Percentiles rank a stretch among this genome's conserved stretches.
Evolutionary conservation across 176 grass and related monocot species (phyloP).

Genomic region (Rhipidocladum racemiflorum): DNA sequence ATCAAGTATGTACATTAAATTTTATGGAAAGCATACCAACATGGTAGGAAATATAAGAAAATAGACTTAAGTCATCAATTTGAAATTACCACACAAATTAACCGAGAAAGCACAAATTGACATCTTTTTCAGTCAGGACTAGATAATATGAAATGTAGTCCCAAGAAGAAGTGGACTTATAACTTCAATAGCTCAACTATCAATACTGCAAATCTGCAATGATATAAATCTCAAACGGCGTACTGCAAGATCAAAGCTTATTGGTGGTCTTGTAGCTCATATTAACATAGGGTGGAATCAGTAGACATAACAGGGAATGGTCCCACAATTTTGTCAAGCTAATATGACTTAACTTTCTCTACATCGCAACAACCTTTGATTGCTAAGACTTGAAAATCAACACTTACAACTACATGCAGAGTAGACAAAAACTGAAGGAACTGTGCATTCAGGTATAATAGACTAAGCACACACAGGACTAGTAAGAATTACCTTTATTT

Average conservation of each 20-base stretch:
- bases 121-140: not conserved
- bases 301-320: not conserved
- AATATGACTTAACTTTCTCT: not conserved
- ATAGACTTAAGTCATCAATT: not conserved
- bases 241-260: constrained; percentile 10
- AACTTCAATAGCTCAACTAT: not conserved
- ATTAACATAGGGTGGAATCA: no score
- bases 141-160: not conserved
- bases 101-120: not conserved
- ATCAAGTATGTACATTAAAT: not conserved
- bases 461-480: not conserved
- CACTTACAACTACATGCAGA: not conserved
- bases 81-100: constrained; percentile 3
- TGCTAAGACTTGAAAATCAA: not conserved
- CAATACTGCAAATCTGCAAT: not conserved
- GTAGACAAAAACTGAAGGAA: not conserved
- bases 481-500: constrained; percentile 63
- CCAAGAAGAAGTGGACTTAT: not conserved
- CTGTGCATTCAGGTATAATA: not conserved
- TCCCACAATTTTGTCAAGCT: not conserved
- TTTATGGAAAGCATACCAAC: not conserved
- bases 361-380: not conserved
- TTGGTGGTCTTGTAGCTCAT: not conserved
- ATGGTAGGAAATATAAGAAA: not conserved
- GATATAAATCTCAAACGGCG: not conserved